Base-by-base conservation (phyloP, 2,329 filamentous ascomycete genomes). In the Cordyceps cateniannulata region DNA sequence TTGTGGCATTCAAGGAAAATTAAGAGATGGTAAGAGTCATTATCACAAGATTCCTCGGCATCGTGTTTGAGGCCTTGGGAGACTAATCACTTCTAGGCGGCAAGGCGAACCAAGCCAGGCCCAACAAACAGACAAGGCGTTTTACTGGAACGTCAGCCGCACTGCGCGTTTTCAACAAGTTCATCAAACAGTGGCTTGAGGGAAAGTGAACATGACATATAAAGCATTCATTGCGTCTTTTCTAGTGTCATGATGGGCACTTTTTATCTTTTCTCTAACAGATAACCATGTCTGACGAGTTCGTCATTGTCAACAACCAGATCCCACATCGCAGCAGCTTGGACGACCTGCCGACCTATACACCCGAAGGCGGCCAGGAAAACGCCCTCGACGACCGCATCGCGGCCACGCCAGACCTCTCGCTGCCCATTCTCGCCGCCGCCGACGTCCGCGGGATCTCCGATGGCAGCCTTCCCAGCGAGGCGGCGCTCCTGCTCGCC, bases 401-500 rank as follows among this genome's bases (percentile, higher is more conserved):
- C 51, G 51, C 38, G 5, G 38, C 35, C 6, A 54, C 51, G 5
- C 24, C 51, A 5, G 35, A 12, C 12, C 51, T 54, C 51, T 5
- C 51, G 22, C 51, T 54, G 5, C 51, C 51, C 7, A 54, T 54
- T 14, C 38, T 54, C 6, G 24, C 35, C 16, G 38, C 38, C 9
- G 22, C 16, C 5, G 4, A 42, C 14, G 42, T 27, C 20, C 20
- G 22, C 29, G 2, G 49, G 9, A 7, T 18, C 25, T 14, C 6
- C 10, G 27, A 14, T 5, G 16, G 35, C 27, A 32, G 35, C 3
- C 3, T 5, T 12, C 29, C 20, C 27, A 6, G 14, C 22, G 51
- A 44, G 9, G 51, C 24, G 14, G 51, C 51, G 16, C 20, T 38
- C 25, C 42, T 35, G 8, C 53, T 70, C 22, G 62, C 70, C 48